Evolutionary conservation across 1,284 basidiomycete genomes (phyloP), one percentile per base, ranked within the genome.

Genomic region (Hortiboletus rubellus): DNA sequence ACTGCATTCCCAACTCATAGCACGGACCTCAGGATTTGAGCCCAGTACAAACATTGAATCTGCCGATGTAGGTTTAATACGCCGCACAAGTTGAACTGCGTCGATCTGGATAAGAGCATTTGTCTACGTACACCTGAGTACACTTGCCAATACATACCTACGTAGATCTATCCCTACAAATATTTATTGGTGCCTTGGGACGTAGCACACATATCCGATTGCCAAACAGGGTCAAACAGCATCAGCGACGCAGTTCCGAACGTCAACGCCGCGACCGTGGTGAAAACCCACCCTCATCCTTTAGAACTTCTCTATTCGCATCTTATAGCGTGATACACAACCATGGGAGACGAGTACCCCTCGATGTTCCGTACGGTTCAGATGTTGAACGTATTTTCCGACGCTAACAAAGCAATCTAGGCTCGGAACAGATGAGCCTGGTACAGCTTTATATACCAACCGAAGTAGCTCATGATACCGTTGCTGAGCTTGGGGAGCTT

Each of bases 381-480:
- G 18, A 40, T 54, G 7, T 46, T 38, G 7, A 15, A 33, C 18
- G 11, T 46, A 24, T 44, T 40, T 45, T 34, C 6, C 11, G 7
- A 37, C 49, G 12, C 62, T 63, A 44, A 66, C 50, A 8, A 37
- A 12, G 18, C 3, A 50, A 43, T 55, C 38, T 56, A 96, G 94
- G 90, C 62, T 96, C 94, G 80, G 94, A 96, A 78, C 84, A 87
- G 79, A 98, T 98, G 96, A 96, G 94, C 81, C 82, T 97, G 78
- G 91, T 98, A 65, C 96, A 99, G 82, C 88, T 99, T 72, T 97
- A 96, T 76, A 92, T 98, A 66, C 97, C 97, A 49, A 91, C 92
- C 48, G 97, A 99, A 82, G 94, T 97, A 55, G 94, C 96, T 27
- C 97, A 99, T 75, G 93, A 97, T 70, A 93, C 96, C 50, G 92